A percentile compares a stretch with the other conserved stretches of the same genome.
These are phyloP conservation scores for Psilocybe tampanensis DNA, from an alignment of 768 basidiomycete genomes.

Conservation along the genomic window DNA sequence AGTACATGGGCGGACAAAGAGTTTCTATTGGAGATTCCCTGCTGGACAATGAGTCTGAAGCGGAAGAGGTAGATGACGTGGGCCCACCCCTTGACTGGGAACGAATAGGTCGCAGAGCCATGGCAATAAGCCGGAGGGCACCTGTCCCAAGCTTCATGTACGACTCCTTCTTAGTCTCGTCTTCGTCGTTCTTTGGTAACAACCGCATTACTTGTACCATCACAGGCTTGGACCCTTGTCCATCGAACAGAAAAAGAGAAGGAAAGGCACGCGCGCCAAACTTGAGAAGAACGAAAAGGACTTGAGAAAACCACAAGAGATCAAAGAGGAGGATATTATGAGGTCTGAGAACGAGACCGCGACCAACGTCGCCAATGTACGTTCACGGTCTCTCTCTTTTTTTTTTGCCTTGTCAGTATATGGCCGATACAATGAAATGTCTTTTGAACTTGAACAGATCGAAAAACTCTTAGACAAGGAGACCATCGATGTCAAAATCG, in stretches of 20 bases:
- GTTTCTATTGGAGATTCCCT: conserved; percentile 43
- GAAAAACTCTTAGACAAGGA: conserved; percentile 59
- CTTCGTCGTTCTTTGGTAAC: conserved; percentile 15
- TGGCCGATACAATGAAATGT: too few relatives aligned
- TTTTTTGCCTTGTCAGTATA: neutral
- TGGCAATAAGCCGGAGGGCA: conserved; percentile 78
- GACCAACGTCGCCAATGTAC: conserved; percentile 76
- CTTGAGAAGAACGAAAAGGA: conserved; percentile 74
- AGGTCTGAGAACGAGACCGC: conserved; percentile 89
- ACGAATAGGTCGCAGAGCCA: conserved; percentile 80
- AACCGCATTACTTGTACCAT: neutral
- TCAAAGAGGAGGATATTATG: conserved; percentile 81
- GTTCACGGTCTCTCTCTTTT: conserved; percentile 31
- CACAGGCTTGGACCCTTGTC: conserved; percentile 93
- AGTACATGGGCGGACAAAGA: conserved; percentile 74
- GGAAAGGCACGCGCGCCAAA: conserved; percentile 57
- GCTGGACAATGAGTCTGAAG: conserved; percentile 52
- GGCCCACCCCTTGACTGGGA: conserved; percentile 73
- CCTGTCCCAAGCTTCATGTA: conserved; percentile 91
- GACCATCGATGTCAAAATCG: too few relatives aligned
- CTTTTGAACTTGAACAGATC: conserved; percentile 44
- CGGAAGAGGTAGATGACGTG: conserved; percentile 51
- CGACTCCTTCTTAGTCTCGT: conserved; percentile 22
- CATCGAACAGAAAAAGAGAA: conserved; percentile 81
- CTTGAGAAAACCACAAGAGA: conserved; percentile 73